A percentile compares a stretch with the other conserved stretches of the same genome.
These are phyloP conservation scores for Ophidiomyces ophidiicola DNA, from an alignment of 2,329 filamentous ascomycete genomes.

Conservation along the genomic window DNA sequence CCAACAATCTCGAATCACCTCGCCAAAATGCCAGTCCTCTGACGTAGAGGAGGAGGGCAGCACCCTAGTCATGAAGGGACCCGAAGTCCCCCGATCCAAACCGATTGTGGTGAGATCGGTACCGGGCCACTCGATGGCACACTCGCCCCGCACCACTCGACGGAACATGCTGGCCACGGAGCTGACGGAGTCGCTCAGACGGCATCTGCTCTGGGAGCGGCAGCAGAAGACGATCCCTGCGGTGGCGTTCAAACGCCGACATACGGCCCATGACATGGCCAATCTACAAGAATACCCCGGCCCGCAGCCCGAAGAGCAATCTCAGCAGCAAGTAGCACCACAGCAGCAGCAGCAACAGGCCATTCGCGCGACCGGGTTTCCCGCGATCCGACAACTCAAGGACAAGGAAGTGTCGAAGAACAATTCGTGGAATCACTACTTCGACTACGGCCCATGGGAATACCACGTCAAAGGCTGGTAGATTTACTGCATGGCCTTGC, in stretches of 20 bases:
- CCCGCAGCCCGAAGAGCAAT: conserved; percentile 29
- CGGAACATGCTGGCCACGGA: conserved; percentile 94
- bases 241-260: conserved; percentile 75
- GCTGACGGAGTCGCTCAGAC: conserved; percentile 80
- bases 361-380: conserved; percentile 15
- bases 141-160: conserved; percentile 83
- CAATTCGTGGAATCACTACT: conserved; percentile 74
- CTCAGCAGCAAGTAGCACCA: no score
- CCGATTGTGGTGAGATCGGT: conserved; percentile 65
- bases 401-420: conserved; percentile 51
- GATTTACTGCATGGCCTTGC: no score
- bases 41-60: conserved; percentile 45
- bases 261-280: conserved; percentile 81
- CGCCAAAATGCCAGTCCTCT: conserved; percentile 53
- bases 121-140: conserved; percentile 58
- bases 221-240: conserved; percentile 81
- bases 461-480: conserved; percentile 84
- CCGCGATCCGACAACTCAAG: conserved; percentile 31
- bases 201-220: conserved; percentile 86
- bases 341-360: conserved; percentile 18
- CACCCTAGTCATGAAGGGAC: conserved; percentile 50
- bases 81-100: conserved; percentile 59
- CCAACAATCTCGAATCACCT: conserved; percentile 46
- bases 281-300: conserved; percentile 76
- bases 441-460: conserved; percentile 67